Base-by-base conservation (phyloP, 2,329 filamentous ascomycete genomes). In the Monosporascus sp. region DNA sequence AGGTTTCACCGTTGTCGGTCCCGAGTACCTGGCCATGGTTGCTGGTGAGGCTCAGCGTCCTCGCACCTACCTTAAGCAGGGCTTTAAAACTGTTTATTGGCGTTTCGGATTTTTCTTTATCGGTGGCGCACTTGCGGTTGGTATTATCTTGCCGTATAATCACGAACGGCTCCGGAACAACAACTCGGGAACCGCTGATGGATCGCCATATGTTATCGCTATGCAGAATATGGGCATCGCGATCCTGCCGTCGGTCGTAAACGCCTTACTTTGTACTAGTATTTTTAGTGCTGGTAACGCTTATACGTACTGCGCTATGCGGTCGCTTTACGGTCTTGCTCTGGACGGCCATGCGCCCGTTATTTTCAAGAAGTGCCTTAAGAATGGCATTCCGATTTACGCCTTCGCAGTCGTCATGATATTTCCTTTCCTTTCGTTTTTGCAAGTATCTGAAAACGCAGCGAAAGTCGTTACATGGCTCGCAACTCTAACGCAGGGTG, bases 91-190 rank as follows among this genome's bases (percentile, higher is more conserved):
- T 1, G 81, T 87, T 4, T 86, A 87, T 68, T 86, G 83, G 67
- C 81, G 86, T 31, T 74, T 88, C 49, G 83, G 79, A 1, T 64
- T 79, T 1, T 88, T 89, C 70, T 89, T 88, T 70, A 77, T 88
- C 22, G 76, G 86, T 6, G 82, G 84, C 6, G 81, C 82, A 4
- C 73, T 90, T 2, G 78, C 76, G 50, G 78, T 87, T 20, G 84
- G 84, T 4, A 80, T 87, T 51, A 66, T 86, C 54, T 76, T 87
- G 50, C 75, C 85, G 2, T 82, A 81, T 65, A 78, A 86, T 54
- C 81, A 86, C 59, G 78, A 79, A 0, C 81, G 82, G 56, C 68
- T 76, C 3, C 72, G 74, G 7, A 77, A 76, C 48, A 73, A 77
- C 14, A 58, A 62, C 44, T 79, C 81, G 2, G 72, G 73, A 37